Evolutionary conservation across 768 basidiomycete genomes (phyloP).

Genomic region (Boletus coccyginus): DNA sequence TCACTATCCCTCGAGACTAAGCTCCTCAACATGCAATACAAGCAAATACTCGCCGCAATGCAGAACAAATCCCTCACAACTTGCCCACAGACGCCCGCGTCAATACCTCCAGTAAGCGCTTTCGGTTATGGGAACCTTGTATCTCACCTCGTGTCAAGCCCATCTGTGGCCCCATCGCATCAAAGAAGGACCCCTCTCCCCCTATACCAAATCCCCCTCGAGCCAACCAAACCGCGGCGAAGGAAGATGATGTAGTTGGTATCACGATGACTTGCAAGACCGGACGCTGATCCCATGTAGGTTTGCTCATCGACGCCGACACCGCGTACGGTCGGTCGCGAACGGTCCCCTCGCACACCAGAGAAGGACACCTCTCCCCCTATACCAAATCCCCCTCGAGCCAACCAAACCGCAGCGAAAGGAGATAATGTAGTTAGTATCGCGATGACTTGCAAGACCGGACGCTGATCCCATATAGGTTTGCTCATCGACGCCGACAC

Average conservation of each 20-base stretch:
- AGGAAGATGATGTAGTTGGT: constrained; percentile 3
- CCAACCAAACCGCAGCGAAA: not conserved
- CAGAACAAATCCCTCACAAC: not conserved
- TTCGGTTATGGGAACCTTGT: not conserved
- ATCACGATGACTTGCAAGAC: not conserved
- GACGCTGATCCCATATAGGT: constrained; percentile 4
- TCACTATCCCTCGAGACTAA: not conserved
- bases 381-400: not conserved
- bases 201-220: not conserved
- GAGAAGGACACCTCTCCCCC: not conserved
- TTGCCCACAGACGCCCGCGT: not conserved
- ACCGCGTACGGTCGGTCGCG: too few species aligned
- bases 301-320: constrained; percentile 1
- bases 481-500: not conserved
- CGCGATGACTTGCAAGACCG: not conserved
- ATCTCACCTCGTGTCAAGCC: constrained; percentile 5
- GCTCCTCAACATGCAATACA: constrained; percentile 1
- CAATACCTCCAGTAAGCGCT: constrained; percentile 2
- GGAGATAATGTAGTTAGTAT: constrained; percentile 2
- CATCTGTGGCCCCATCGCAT: not conserved
- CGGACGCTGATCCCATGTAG: constrained; percentile 4
- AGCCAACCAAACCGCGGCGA: not conserved
- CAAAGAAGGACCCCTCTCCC: not conserved
- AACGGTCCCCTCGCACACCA: not conserved
- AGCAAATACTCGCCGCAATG: not conserved